Evolutionary conservation across 2,329 filamentous ascomycete genomes (phyloP), one percentile per base, ranked within the genome.

Genomic region (Exophiala phaeomuriformis): DNA sequence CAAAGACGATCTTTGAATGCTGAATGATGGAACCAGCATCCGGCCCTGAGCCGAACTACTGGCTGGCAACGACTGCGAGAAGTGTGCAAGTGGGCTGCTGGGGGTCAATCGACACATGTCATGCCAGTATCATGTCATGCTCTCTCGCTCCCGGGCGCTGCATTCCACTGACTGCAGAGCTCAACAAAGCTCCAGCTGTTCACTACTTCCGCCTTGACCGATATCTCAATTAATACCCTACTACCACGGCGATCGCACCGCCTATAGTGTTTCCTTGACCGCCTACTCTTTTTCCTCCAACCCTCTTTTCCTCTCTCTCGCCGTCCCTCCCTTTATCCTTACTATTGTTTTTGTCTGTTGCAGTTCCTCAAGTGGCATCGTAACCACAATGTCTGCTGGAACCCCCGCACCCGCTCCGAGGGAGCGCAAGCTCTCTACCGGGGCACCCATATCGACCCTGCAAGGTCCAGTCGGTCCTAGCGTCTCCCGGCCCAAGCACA

Each of bases 401-500:
- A 46, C 50, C n/a, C 19, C 63, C 39, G 66, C 69, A 8, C 56
- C 70, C n/a, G 72, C 74, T 5, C 4, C 6, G 39, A 80, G 88
- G 61, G 84, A 95, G 77, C 85, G 90, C 63, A 86, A 82, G 62
- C 89, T 87, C 54, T 95, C 89, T 19, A 85, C 80, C 53, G 83
- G 86, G 61, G 88, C 88, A 63, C 90, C 90, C 44, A 84, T 96
- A 63, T 82, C 87, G 60, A 89, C 95, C 68, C 84, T 97, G 58
- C 79, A 88, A 70, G 90, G 90, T 61, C 85, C 88, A 12, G 82
- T 96, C 53, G 86, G 86, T n/a, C 89, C 90, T 39, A 85, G 84
- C 40, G 91, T 94, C 68, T 84, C 72, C 82, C 81, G 93, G 57
- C 93, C 93, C 43, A 98, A 97, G 75, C 93, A 98, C 76, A 96